phyloP scores from a whole-genome alignment of 2,329 filamentous ascomycete genomes.

The Trichoderma polysporum region DNA sequence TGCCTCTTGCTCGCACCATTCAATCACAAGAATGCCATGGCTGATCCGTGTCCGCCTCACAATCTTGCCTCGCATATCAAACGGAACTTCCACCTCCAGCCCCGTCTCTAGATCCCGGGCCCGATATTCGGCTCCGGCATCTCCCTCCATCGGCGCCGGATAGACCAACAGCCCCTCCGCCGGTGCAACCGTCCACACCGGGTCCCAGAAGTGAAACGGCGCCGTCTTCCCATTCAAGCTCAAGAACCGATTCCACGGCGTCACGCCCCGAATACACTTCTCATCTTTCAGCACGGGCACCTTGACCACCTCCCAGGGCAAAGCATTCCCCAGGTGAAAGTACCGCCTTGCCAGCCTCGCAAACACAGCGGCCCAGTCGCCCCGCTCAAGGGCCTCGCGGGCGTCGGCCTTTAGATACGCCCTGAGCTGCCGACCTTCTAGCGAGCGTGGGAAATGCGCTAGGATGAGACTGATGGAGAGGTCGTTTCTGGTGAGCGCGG shows the following conservation, averaged over 20 bases:
- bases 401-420: slow-evolving; percentile 20
- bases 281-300: slow-evolving; percentile 25
- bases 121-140: slow-evolving; percentile 35
- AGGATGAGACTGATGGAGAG: slow-evolving; percentile 49
- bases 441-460: slow-evolving; percentile 51
- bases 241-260: slow-evolving; percentile 48
- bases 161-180: slow-evolving; percentile 58
- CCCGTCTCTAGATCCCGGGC: slow-evolving; percentile 52
- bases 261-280: slow-evolving; percentile 37
- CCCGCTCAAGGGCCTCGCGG: slow-evolving; percentile 20
- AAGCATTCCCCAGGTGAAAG: slow-evolving; percentile 49
- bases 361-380: slow-evolving; percentile 46
- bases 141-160: slow-evolving; percentile 32
- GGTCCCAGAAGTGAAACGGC: slow-evolving; percentile 47
- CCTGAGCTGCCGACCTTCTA: slow-evolving; percentile 48
- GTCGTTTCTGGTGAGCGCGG: slow-evolving; percentile 49
- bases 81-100: slow-evolving; percentile 47
- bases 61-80: slow-evolving; percentile 48
- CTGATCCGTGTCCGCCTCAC: slow-evolving; percentile 56
- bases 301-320: slow-evolving; percentile 37
- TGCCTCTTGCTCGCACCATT: slow-evolving; percentile 57
- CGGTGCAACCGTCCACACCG: slow-evolving; percentile 54
- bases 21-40: slow-evolving; percentile 57
- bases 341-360: slow-evolving; percentile 55
- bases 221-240: slow-evolving; percentile 40